Percentiles rank a stretch among this genome's conserved stretches.
phyloP scores from a whole-genome alignment of 73 alveolate species.

The Stentor coeruleus region DNA sequence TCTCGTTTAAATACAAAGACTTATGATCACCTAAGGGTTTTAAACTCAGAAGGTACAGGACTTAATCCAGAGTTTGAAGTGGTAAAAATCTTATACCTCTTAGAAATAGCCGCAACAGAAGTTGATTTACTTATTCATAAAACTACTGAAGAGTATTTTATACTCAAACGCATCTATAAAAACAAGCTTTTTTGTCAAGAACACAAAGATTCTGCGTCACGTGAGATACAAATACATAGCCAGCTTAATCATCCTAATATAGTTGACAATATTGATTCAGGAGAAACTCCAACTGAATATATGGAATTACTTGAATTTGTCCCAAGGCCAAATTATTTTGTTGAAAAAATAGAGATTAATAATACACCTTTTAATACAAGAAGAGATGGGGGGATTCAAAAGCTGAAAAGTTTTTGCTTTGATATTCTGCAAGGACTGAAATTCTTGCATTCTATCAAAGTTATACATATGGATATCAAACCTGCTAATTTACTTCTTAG shows the following conservation, averaged over 20 bases:
- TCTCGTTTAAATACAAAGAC: neutral
- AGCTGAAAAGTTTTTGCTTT: neutral
- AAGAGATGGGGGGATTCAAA: neutral
- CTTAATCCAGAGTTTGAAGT: neutral
- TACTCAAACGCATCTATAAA: neutral
- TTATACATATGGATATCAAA: neutral
- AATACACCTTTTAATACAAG: neutral
- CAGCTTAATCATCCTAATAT: neutral
- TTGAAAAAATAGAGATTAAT: neutral
- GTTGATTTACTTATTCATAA: neutral
- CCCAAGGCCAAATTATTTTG: neutral
- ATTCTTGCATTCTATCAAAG: neutral
- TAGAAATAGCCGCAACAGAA: neutral
- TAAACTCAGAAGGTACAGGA: neutral
- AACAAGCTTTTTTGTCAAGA: neutral
- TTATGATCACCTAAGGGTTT: neutral
- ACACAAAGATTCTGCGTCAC: conserved; percentile 3
- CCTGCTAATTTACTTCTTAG: neutral
- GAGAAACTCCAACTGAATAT: neutral
- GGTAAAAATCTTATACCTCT: neutral
- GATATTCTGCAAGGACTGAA: neutral
- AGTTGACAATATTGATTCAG: neutral
- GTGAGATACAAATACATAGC: conserved; percentile 56
- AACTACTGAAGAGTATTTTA: neutral
- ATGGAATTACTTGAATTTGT: neutral